Evolutionary conservation across 805 yeast species (phyloP).

Genomic region (Candida patagonica): DNA sequence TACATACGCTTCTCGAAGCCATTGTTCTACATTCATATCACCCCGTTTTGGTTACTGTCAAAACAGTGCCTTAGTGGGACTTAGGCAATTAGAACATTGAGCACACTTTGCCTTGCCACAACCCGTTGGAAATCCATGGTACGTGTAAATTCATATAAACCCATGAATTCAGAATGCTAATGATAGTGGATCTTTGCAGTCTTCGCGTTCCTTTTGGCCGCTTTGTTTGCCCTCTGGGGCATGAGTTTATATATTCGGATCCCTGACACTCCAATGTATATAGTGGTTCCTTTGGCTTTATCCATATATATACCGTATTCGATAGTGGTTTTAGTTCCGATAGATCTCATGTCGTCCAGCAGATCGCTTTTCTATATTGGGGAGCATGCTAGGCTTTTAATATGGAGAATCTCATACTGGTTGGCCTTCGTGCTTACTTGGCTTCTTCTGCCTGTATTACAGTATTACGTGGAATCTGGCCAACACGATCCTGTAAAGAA

Average conservation of each 20-base stretch:
- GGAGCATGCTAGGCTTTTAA: constrained; percentile 36
- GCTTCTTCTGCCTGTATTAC: constrained; percentile 63
- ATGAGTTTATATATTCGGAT: constrained; percentile 31
- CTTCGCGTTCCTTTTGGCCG: constrained; percentile 23
- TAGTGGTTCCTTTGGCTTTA: constrained; percentile 39
- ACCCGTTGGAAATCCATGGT: background rate
- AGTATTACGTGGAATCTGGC: constrained; percentile 66
- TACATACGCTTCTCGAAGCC: constrained; percentile 16
- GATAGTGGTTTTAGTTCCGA: constrained; percentile 62
- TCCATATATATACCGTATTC: constrained; percentile 71
- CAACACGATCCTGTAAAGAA: constrained; percentile 39
- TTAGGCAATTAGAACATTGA: too few relatives aligned
- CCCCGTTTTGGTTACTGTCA: too few relatives aligned
- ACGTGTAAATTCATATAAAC: too few relatives aligned
- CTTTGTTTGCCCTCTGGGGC: constrained; percentile 27
- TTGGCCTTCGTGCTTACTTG: constrained; percentile 70
- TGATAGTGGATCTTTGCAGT: constrained; percentile 15
- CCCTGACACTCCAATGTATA: constrained; percentile 32
- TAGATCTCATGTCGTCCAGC: constrained; percentile 56
- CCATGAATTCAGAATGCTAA: too few relatives aligned
- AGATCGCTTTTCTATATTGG: constrained; percentile 40
- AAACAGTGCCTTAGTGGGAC: too few relatives aligned
- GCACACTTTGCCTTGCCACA: too few relatives aligned
- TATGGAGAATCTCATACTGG: constrained; percentile 80
- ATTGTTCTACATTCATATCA: constrained; percentile 8